These are phyloP conservation scores for Penicillium nordicum DNA, from an alignment of 2,329 filamentous ascomycete genomes.

Conservation along the genomic window DNA sequence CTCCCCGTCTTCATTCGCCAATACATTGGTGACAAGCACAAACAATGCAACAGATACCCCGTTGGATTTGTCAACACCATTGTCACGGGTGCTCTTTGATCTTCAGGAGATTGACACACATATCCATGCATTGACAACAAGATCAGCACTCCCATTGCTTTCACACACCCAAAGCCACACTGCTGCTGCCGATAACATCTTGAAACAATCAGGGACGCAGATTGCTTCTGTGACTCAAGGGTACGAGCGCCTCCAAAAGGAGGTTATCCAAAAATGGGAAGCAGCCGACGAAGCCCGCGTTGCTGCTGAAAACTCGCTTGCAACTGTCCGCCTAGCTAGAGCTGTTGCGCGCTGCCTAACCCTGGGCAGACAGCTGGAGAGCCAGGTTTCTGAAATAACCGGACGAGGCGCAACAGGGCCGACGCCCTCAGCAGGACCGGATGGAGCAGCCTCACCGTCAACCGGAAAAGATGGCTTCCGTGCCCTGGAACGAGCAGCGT, in stretches of 20 bases:
- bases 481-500: slow-evolving; percentile 75
- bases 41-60: slow-evolving; percentile 89
- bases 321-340: slow-evolving; percentile 72
- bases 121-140: slow-evolving; percentile 84
- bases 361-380: slow-evolving; percentile 79
- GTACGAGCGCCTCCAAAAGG: slow-evolving; percentile 79
- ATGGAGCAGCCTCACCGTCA: slow-evolving; percentile 25
- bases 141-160: slow-evolving; percentile 76
- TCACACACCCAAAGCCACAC: slow-evolving; percentile 72
- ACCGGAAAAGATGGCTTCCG: slow-evolving; percentile 65
- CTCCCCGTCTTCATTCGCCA: slow-evolving; percentile 77
- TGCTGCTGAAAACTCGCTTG: slow-evolving; percentile 74
- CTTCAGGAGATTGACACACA: slow-evolving; percentile 95
- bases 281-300: slow-evolving; percentile 77
- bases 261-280: slow-evolving; percentile 81
- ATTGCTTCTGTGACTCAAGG: slow-evolving; percentile 76
- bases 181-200: slow-evolving; percentile 66
- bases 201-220: slow-evolving; percentile 75
- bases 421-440: slow-evolving; percentile 29
- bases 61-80: slow-evolving; percentile 87
- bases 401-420: slow-evolving; percentile 34
- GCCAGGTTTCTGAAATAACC: slow-evolving; percentile 71
- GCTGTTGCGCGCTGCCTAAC: slow-evolving; percentile 75
- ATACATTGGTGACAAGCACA: slow-evolving; percentile 79
- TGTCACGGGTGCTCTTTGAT: slow-evolving; percentile 92